These are phyloP conservation scores for Skeletonema grethae DNA, from an alignment of 108 stramenopile genomes.

Conservation along the genomic window DNA sequence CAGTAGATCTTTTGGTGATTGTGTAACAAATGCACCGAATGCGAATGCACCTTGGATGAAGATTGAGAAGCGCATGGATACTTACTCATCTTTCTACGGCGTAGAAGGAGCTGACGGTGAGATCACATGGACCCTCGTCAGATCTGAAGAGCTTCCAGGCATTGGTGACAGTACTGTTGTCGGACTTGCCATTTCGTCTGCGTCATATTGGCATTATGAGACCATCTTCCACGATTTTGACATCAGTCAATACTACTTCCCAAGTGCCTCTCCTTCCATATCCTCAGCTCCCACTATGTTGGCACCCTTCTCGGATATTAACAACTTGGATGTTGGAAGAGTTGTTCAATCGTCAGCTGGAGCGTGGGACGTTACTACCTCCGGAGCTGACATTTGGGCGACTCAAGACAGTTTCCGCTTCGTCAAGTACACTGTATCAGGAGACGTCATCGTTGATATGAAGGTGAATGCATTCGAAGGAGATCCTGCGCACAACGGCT, in stretches of 20 bases:
- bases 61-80: slow-evolving; percentile 30
- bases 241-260: slow-evolving; percentile 23
- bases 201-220: slow-evolving; percentile 9
- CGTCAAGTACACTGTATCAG: neutral
- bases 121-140: slow-evolving; percentile 17
- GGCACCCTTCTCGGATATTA: slow-evolving; percentile 1
- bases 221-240: slow-evolving; percentile 25
- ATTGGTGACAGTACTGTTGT: slow-evolving; percentile 12
- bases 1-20: neutral
- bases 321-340: neutral
- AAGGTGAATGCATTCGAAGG: slow-evolving; percentile 6
- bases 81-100: slow-evolving; percentile 14
- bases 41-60: slow-evolving; percentile 20
- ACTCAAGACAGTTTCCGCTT: slow-evolving; percentile 17
- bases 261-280: slow-evolving; percentile 21
- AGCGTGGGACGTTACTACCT: neutral
- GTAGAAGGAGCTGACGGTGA: slow-evolving; percentile 11
- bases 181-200: slow-evolving; percentile 26
- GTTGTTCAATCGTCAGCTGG: neutral
- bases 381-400: slow-evolving; percentile 4
- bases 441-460: slow-evolving; percentile 15
- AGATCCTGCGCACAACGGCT: neutral
- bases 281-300: neutral
- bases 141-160: neutral
- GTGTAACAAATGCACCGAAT: neutral